Base-by-base conservation (phyloP, 352 stramenopile genomes). In the Ophiocytium majus region DNA sequence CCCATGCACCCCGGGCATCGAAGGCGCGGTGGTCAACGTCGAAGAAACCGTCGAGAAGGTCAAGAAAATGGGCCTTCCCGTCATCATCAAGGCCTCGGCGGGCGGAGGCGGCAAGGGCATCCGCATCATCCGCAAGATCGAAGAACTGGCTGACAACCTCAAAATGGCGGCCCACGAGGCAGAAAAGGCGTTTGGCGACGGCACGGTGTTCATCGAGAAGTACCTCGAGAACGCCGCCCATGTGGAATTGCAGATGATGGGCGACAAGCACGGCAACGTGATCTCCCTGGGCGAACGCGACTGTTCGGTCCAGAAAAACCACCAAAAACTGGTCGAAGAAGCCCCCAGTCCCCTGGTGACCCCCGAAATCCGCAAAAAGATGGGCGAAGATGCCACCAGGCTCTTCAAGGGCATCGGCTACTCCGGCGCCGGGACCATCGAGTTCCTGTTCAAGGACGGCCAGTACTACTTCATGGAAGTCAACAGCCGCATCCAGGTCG, bases 391-490 rank as follows among this genome's bases (percentile, higher is more conserved):
- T 64, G 94, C 94, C n/a, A 92, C 96, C 1, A 91, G 91, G 19
- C 93, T 93, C 37, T 93, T 93, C 32, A 95, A 96, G 85, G 92
- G 93, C 36, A 92, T 97, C 28, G 93, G 92, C 36, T 97, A 97
- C 86, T 92, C 94, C 83, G 93, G 93, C 33, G 94, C 94, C 35
- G 94, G 94, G 71, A 97, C 94, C 10, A 94, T 97, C 63, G 94
- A 97, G 89, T 97, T 97, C 84, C 90, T 97, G 28, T 79, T 95
- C 35, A 94, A 97, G 86, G 90, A 94, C 71, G 91, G 95, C 86
- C 92, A 90, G 17, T 97, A 97, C 83, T 97, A 97, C 88, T 97
- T 97, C 80, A 95, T 97, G 93, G 94, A 97, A 86, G 97, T 97
- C 93, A 97, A 97, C 91, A 97, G 94, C 66, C 94, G 94, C 32